These are phyloP conservation scores for Bremia lactucae DNA, from an alignment of 352 stramenopile species.

Conservation along the genomic window DNA sequence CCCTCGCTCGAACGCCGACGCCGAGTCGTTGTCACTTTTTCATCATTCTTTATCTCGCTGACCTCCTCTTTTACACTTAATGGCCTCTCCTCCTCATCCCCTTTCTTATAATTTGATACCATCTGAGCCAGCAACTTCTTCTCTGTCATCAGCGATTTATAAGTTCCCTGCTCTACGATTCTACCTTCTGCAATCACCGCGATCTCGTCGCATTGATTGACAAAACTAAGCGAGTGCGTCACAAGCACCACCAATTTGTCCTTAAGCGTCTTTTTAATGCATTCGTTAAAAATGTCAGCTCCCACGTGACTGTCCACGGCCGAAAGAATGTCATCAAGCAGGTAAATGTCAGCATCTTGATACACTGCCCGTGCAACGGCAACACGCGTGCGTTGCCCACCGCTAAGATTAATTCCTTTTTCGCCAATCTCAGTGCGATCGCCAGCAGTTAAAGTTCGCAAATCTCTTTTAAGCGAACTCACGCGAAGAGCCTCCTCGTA, in stretches of 20 bases:
- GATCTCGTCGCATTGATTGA: slow-evolving; percentile 51
- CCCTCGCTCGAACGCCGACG: slow-evolving; percentile 15
- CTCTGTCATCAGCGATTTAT: slow-evolving; percentile 64
- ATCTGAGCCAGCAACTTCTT: slow-evolving; percentile 49
- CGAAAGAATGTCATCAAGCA: slow-evolving; percentile 92
- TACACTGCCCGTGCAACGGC: slow-evolving; percentile 74
- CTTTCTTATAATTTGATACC: slow-evolving; percentile 37
- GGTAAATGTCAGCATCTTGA: slow-evolving; percentile 71
- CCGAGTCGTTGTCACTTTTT: slow-evolving; percentile 16
- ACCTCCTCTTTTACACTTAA: no score
- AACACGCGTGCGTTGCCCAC: slow-evolving; percentile 87
- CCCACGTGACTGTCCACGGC: slow-evolving; percentile 92
- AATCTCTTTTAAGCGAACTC: slow-evolving; percentile 44
- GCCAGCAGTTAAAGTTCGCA: slow-evolving; percentile 47
- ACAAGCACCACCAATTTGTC: slow-evolving; percentile 82
- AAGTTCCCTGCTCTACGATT: slow-evolving; percentile 65
- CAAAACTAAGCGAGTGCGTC: slow-evolving; percentile 53
- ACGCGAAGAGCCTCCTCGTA: slow-evolving; percentile 49
- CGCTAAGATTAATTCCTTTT: slow-evolving; percentile 91
- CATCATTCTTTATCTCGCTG: no score
- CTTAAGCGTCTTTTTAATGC: slow-evolving; percentile 39
- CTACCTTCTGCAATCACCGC: slow-evolving; percentile 45
- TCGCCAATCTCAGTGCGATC: slow-evolving; percentile 94
- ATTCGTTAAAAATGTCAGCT: slow-evolving; percentile 85
- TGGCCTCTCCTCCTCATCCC: slow-evolving; percentile 38